Evolutionary conservation across 140 eudicot genomes (phyloP), one percentile per base, ranked within the genome.

Genomic region (Anethum foeniculum): DNA sequence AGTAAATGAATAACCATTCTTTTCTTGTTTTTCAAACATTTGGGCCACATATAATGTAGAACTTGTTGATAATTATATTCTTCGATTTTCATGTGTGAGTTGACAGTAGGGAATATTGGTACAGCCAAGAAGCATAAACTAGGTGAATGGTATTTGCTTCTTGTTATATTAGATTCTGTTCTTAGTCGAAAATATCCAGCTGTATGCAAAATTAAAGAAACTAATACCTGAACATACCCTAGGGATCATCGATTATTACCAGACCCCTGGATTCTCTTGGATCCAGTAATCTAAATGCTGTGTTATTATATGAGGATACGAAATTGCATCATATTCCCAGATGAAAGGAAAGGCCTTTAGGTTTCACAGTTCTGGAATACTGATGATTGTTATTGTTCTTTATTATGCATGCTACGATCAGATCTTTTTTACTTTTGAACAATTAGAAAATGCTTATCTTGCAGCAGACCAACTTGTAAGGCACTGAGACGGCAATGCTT

Each of bases 1-100:
- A 86, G 82, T 68, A 56, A 81, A 77, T 83, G 84, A 82, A 81
- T 82, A 81, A 69, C 87, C 52, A 47, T 67, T 75, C 67, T 81
- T 86, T 86, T 77, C 77, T 78, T 86, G 77, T 67, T 83, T 86
- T 91, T 89, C 89, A 88, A 89, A 86, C 89, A 87, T 85, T 84
- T 89, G 93, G 89, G 86, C 97, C 96, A 86, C 88, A 81, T 77
- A 80, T 79, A 77, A 79, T 82, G 80, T 77, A 47, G 71, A 78
- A 84, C 51, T 76, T 85, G 77, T 79, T 78, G 69, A 81, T 84
- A 83, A 82, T 87, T 76, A 83, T 86, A 89, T 86, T 84, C 92
- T 81, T 83, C 44, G 30, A 77, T 49, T 79, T 56, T 56, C n/a
- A 81, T 78, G 80, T 79, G 16, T 78, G 76, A 56, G 81, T 84